A percentile compares a stretch with the other conserved stretches of the same genome.
These are phyloP conservation scores for Purpureocillium lavendulum DNA, from an alignment of 2,329 filamentous ascomycete genomes.

Conservation along the genomic window DNA sequence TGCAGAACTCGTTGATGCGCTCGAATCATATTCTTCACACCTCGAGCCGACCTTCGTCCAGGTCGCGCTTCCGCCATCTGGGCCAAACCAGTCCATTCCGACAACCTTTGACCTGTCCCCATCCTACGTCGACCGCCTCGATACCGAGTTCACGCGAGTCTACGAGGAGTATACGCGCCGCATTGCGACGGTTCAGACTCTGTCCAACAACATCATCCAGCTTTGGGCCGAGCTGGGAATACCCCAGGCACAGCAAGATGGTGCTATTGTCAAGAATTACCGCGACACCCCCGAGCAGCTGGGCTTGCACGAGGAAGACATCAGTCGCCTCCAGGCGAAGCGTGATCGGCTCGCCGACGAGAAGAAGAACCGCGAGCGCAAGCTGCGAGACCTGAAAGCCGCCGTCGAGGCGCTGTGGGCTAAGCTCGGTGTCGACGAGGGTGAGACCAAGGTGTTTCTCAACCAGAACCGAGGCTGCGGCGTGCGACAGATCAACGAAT, in stretches of 20 bases:
- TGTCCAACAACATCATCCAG: constrained; percentile 80
- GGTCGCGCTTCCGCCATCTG: constrained; percentile 76
- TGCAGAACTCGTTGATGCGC: constrained; percentile 83
- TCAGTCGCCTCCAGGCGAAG: constrained; percentile 62
- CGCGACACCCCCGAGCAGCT: constrained; percentile 89
- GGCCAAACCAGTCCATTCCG: constrained; percentile 65
- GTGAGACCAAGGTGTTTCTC: constrained; percentile 77
- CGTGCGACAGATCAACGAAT: constrained; percentile 87
- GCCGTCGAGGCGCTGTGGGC: constrained; percentile 86
- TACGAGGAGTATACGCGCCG: constrained; percentile 94
- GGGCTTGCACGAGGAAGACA: constrained; percentile 81
- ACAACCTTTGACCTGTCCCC: constrained; percentile 89
- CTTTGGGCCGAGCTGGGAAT: constrained; percentile 95
- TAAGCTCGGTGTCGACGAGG: constrained; percentile 73
- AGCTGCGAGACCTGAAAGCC: constrained; percentile 63
- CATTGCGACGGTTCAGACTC: constrained; percentile 62
- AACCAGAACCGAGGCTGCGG: constrained; percentile 85
- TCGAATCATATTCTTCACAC: constrained; percentile 94
- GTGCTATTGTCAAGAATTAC: constrained; percentile 78
- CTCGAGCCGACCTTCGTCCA: constrained; percentile 83
- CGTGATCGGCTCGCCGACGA: constrained; percentile 81
- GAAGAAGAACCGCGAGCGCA: constrained; percentile 75
- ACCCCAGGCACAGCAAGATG: constrained; percentile 86
- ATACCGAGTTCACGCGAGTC: constrained; percentile 85
- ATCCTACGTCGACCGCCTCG: constrained; percentile 76